Evolutionary conservation across 495 filamentous ascomycete genomes (phyloP), one percentile per base, ranked within the genome.

Genomic region (Jackrogersella multiformis): DNA sequence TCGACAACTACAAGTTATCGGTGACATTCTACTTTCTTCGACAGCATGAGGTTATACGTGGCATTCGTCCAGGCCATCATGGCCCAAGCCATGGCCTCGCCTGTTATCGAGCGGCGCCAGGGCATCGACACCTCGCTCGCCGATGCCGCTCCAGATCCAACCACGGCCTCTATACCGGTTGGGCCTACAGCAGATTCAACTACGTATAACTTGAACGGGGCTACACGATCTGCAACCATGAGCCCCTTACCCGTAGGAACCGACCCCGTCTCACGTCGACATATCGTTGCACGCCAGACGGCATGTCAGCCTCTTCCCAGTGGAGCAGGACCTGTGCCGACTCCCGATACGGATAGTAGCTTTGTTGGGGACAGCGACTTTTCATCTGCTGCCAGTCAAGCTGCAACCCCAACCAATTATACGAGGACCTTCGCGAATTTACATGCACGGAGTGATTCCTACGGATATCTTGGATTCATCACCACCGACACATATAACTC

Each of bases 391-490:
- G 69, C 77, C 0, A 49, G 3, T 10, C 36, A 53, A 32, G 78
- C 81, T 9, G 42, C 64, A 1, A 76, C 73, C 0, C 82, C 82
- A 10, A 32, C 59, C 13, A 76, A 78, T 32, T 85, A 85, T 57
- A 70, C 56, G 3, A 51, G 55, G n/a, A 75, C 73, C 13, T 85
- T 81, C 69, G 45, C 34, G 0, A 72, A 79, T 56, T 57, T 81
- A 5, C 58, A 80, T 6, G 80, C 57, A 3, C 73, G 79, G 2
- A 73, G 56, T 32, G 68, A 66, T 23, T 75, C 72, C 7, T 74
- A 76, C 21, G 71, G 69, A n/a, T 85, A 83, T 68, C 65, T 82
- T 12, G 77, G 79, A 2, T 77, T 75, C 57, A 69, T 73, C n/a
- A 73, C 68, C 0, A 70, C 84, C 9, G 53, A 70, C 32, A 66